These are phyloP conservation scores for Malus sylvestris DNA, from an alignment of 306 rosid genomes.

Conservation along the genomic window DNA sequence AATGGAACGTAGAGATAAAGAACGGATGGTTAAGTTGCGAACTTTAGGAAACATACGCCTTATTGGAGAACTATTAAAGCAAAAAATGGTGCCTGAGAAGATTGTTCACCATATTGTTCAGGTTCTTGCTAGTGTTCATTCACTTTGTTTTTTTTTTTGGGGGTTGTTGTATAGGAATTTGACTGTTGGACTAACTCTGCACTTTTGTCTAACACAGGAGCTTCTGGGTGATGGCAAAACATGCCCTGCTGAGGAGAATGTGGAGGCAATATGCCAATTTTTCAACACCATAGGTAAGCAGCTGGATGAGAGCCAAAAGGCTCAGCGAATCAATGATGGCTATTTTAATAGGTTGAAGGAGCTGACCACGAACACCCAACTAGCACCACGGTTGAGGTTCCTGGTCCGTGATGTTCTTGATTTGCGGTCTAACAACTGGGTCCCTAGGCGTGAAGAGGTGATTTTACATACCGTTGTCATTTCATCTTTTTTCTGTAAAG, in stretches of 20 bases:
- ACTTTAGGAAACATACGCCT: constrained; percentile 41
- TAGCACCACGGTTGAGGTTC: constrained; percentile 70
- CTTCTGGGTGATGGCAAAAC: constrained; percentile 29
- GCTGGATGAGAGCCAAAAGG: constrained; percentile 69
- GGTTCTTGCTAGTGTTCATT: constrained; percentile 13
- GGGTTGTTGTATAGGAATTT: background rate
- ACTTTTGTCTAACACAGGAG: constrained; percentile 15
- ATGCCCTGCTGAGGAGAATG: constrained; percentile 40
- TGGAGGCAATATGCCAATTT: constrained; percentile 59
- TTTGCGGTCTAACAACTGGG: constrained; percentile 66
- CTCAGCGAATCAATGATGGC: constrained; percentile 63
- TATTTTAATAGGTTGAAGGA: constrained; percentile 72
- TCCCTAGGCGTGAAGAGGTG: constrained; percentile 96
- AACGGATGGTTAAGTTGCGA: constrained; percentile 31
- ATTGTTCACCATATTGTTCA: constrained; percentile 41
- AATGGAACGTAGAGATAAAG: constrained; percentile 34
- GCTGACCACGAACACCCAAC: constrained; percentile 51
- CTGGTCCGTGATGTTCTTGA: constrained; percentile 71
- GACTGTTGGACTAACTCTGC: background rate
- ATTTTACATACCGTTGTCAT: background rate
- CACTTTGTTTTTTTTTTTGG: background rate
- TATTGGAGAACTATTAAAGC: constrained; percentile 39
- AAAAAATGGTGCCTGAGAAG: constrained; percentile 37
- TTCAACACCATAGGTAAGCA: constrained; percentile 84
- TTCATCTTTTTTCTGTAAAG: background rate